Evolutionary conservation across 176 grass and related monocot species (phyloP), one percentile per base, ranked within the genome.

Genomic region (Tuctoria greenei): DNA sequence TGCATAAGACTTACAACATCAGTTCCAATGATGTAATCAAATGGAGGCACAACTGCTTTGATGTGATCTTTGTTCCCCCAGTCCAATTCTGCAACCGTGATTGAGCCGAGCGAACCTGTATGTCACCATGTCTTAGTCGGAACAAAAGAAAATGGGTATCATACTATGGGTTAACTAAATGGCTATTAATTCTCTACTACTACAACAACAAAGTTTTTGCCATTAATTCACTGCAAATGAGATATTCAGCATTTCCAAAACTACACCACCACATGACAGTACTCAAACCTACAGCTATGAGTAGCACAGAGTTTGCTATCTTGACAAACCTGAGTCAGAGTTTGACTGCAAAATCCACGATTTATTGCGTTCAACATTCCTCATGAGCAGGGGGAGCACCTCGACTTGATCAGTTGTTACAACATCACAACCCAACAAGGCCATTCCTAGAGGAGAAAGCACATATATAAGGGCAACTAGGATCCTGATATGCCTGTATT

Each of bases 11-110:
- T 87, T 93, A 97, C 94, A 79, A 97, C 84, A 52, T 93, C 94
- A 46, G 94, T 97, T n/a, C 91, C 94, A 73, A 97, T 91, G 69
- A 97, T 93, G 71, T 89, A 97, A 88, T 97, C 94, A 73, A 97
- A 97, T 54, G 94, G 94, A 62, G 94, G 94, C 2, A 67, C 86
- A 74, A 91, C 91, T 17, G 81, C 81, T 47, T 77, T 85, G 25
- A 97, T 93, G 64, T 97, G 94, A 2, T 84, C 87, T 85, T 86
- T 87, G 34, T 97, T 93, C 17, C 88, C 91, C 94, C 94, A 97
- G 60, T 93, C 91, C 86, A 97, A 60, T 71, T 97, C 94, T 42
- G 88, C 86, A 71, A 93, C 91, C 10, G 57, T 67, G 57, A 98
- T 79, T 41, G 86, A 82, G 16, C 95, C 95, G 7, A 98, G 72